Percentiles rank a stretch among this genome's conserved stretches.
Conservation (phyloP, 495 filamentous ascomycete genomes). For the Zalerion maritima region DNA sequence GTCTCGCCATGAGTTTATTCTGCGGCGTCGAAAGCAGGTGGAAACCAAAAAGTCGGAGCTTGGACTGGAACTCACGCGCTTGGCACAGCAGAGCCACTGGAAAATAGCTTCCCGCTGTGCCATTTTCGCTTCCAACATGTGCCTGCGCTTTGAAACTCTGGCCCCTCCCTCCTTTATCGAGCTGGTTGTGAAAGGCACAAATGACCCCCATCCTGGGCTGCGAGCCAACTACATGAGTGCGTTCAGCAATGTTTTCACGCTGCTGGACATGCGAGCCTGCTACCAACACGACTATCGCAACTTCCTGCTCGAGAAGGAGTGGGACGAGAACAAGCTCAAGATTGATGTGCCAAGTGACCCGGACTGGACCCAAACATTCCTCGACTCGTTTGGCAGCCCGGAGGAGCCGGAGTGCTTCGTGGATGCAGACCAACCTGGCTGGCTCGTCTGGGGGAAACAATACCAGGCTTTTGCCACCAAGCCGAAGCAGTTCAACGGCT, state of each 20-base stretch:
- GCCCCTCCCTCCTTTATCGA: slow-evolving; percentile 69
- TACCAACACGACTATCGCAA: slow-evolving; percentile 73
- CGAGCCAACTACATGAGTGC: slow-evolving; percentile 67
- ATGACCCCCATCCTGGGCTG: slow-evolving; percentile 79
- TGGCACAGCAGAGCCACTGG: slow-evolving; percentile 76
- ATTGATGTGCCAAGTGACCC: slow-evolving; percentile 62
- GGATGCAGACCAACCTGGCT: slow-evolving; percentile 84
- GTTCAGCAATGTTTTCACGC: slow-evolving; percentile 63
- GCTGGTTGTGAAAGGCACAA: slow-evolving; percentile 68
- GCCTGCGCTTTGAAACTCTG: slow-evolving; percentile 76
- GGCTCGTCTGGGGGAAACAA: slow-evolving; percentile 86
- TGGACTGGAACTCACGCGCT: slow-evolving; percentile 63
- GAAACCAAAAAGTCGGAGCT: slow-evolving; percentile 72
- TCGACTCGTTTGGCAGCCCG: slow-evolving; percentile 62
- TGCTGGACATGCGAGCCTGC: slow-evolving; percentile 75
- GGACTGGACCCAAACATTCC: slow-evolving; percentile 60
- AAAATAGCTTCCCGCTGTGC: slow-evolving; percentile 83
- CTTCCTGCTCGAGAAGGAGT: slow-evolving; percentile 64
- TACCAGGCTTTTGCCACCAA: slow-evolving; percentile 66
- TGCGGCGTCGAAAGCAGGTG: slow-evolving; percentile 55
- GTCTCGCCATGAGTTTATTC: slow-evolving; percentile 53
- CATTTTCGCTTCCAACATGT: slow-evolving; percentile 76
- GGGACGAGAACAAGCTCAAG: slow-evolving; percentile 57
- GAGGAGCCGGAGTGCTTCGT: slow-evolving; percentile 71
- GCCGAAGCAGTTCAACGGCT: slow-evolving; percentile 53